Conservation (phyloP, 163 green algal genomes). For the Coccomyxa subellipsoidea region DNA sequence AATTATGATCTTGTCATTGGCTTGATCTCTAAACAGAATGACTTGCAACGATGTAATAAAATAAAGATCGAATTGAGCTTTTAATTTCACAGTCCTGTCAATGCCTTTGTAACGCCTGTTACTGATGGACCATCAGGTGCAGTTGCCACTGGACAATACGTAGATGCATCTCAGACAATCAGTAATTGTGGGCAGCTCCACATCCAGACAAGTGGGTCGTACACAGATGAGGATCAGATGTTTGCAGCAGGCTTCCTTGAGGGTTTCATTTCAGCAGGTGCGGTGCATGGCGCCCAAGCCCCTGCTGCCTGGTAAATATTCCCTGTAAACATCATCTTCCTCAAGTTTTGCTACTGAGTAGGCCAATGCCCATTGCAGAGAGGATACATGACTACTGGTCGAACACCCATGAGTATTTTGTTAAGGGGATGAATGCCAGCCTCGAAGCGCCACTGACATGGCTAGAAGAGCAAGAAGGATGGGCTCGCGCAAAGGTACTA, state of each 20-base stretch:
- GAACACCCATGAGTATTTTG: slow-evolving; percentile 69
- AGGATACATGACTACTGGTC: slow-evolving; percentile 54
- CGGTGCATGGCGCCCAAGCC: no score
- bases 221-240: slow-evolving; percentile 40
- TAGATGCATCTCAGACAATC: slow-evolving; percentile 39
- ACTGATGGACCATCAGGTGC: background rate
- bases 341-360: no score
- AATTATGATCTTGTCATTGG: no score
- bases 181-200: slow-evolving; percentile 68
- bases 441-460: slow-evolving; percentile 53
- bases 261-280: slow-evolving; percentile 51
- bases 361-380: no score
- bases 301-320: no score
- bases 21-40: no score
- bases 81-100: no score
- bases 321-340: no score
- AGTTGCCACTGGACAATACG: slow-evolving; percentile 42
- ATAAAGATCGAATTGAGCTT: no score
- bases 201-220: slow-evolving; percentile 29
- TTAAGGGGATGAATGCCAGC: slow-evolving; percentile 43
- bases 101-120: background rate
- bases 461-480: slow-evolving; percentile 49
- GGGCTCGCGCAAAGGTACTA: slow-evolving; percentile 36
- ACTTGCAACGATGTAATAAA: no score
- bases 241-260: slow-evolving; percentile 61